Percentiles rank a stretch among this genome's conserved stretches.
Evolutionary conservation across 441 rosid species (phyloP).

Genomic region (Populus hybrid): DNA sequence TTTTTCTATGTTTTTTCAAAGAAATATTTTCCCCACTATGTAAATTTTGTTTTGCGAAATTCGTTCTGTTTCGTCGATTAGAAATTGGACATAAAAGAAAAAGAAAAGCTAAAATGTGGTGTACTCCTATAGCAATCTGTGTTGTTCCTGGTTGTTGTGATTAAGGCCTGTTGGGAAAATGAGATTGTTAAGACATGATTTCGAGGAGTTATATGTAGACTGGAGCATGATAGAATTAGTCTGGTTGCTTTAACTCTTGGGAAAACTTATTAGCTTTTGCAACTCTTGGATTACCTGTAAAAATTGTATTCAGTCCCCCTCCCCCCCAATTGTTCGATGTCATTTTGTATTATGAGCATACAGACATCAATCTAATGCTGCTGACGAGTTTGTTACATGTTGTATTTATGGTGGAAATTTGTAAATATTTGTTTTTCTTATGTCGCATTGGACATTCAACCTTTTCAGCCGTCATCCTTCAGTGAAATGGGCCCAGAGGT

Average conservation of each 20-base stretch:
- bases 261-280: not conserved
- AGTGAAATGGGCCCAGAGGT: constrained; percentile 71
- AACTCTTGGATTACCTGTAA: not conserved
- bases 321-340: not conserved
- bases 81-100: not conserved
- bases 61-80: not conserved
- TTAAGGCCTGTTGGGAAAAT: not conserved
- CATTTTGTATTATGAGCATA: not conserved
- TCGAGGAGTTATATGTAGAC: not conserved
- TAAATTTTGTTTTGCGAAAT: not conserved
- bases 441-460: not conserved
- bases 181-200: not conserved
- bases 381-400: not conserved
- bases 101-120: not conserved
- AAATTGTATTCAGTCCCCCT: not conserved
- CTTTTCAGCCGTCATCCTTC: constrained; percentile 53
- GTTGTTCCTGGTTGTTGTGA: not conserved
- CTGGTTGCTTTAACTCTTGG: not conserved
- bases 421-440: not conserved
- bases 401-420: not conserved
- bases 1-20: not conserved
- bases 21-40: not conserved
- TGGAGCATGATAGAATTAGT: not conserved
- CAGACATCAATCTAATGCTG: not conserved
- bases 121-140: not conserved